phyloP scores from a whole-genome alignment of 257 asterid species.

The Solanum medicagineum region DNA sequence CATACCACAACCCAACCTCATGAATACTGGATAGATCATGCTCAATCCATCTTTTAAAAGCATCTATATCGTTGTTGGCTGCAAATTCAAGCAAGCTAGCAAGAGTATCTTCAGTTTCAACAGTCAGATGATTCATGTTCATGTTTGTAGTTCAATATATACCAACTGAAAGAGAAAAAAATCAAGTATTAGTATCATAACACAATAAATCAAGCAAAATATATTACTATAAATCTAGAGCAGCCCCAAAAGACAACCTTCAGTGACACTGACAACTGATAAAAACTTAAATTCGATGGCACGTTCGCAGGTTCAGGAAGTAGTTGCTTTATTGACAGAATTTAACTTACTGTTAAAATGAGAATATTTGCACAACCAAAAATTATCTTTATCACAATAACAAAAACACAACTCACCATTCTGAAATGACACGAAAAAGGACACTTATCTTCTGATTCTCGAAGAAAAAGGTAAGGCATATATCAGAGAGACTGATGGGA shows the following conservation, averaged over 20 bases:
- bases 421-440: neutral
- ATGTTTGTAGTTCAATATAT: slow-evolving; percentile 5
- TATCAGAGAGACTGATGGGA: neutral
- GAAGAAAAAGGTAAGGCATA: neutral
- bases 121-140: slow-evolving; percentile 29
- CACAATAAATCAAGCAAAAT: neutral
- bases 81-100: slow-evolving; percentile 67
- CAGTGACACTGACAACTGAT: neutral
- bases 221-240: neutral
- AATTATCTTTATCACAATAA: neutral
- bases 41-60: slow-evolving; percentile 27
- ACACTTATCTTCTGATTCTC: neutral
- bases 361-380: neutral
- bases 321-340: neutral
- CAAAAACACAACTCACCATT: neutral
- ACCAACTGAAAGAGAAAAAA: slow-evolving; percentile 21
- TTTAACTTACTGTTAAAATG: neutral
- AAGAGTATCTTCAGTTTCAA: slow-evolving; percentile 45
- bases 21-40: slow-evolving; percentile 27
- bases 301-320: neutral
- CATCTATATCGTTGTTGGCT: slow-evolving; percentile 63
- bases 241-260: neutral
- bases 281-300: neutral
- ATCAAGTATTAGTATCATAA: slow-evolving; percentile 16
- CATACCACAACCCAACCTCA: slow-evolving; percentile 72